Evolutionary conservation across 345 rosid genomes (phyloP).

Genomic region (Populus tremula): DNA sequence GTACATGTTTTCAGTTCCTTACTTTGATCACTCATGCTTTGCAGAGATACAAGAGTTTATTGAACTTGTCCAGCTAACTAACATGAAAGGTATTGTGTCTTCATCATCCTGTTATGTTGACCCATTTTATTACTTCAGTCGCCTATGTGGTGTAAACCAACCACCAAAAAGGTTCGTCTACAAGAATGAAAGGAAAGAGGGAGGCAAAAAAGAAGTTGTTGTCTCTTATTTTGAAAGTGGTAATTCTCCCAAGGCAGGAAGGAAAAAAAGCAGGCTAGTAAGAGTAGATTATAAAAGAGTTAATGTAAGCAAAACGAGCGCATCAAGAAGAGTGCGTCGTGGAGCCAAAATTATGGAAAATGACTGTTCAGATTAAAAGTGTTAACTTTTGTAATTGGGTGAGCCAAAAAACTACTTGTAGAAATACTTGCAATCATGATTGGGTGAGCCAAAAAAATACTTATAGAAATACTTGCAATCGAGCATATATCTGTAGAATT

Average conservation of each 20-base stretch:
- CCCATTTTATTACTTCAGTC: conserved; percentile 64
- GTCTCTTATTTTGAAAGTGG: conserved; percentile 20
- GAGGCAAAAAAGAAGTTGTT: conserved; percentile 13
- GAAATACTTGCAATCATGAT: no score
- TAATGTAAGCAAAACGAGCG: conserved; percentile 22
- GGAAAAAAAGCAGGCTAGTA: conserved; percentile 15
- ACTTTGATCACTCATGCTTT: conserved; percentile 31
- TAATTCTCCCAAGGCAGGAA: conserved; percentile 10
- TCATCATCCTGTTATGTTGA: conserved; percentile 63
- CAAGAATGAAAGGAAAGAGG: conserved; percentile 22
- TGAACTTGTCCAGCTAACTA: conserved; percentile 56
- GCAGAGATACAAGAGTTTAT: conserved; percentile 63
- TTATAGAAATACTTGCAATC: no score
- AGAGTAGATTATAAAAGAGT: conserved; percentile 12
- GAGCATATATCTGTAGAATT: no score
- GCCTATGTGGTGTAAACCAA: conserved; percentile 40
- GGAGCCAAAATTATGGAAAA: conserved; percentile 40
- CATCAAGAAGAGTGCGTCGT: conserved; percentile 24
- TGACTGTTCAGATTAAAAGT: conserved; percentile 20
- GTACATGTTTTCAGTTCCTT: no score
- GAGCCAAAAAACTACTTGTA: background rate
- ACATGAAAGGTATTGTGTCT: conserved; percentile 62
- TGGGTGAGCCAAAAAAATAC: no score
- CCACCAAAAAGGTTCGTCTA: conserved; percentile 23
- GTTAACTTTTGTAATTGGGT: background rate